These are phyloP conservation scores for Atkinsonella hypoxylon DNA, from an alignment of 2,329 filamentous ascomycete genomes.

Conservation along the genomic window DNA sequence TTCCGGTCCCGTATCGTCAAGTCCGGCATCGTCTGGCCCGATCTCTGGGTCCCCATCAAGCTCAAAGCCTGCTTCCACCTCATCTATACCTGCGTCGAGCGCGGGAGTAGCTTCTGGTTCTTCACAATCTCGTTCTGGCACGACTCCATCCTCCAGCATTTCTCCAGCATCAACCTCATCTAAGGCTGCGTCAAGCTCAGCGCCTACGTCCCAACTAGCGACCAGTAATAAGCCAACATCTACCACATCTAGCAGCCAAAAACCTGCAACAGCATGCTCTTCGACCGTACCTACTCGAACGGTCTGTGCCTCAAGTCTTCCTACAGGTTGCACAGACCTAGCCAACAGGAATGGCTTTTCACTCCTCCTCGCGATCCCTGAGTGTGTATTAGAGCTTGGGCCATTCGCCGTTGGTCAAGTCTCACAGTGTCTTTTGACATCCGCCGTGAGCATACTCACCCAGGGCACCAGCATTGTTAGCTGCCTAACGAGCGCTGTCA, in stretches of 20 bases:
- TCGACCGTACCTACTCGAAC: not conserved
- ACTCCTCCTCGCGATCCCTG: not conserved
- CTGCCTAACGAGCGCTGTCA: not conserved
- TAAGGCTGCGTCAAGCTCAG: not conserved
- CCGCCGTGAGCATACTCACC: not conserved
- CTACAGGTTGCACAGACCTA: not conserved
- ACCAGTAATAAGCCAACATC: not conserved
- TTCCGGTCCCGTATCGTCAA: not conserved
- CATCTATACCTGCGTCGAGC: too few relatives aligned
- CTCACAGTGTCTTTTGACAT: not conserved
- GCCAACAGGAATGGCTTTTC: not conserved
- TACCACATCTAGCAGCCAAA: not conserved
- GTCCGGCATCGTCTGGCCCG: not conserved
- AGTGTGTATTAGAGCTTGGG: slow-evolving; percentile 1
- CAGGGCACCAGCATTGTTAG: not conserved
- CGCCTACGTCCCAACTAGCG: not conserved
- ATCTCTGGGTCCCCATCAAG: too few relatives aligned
- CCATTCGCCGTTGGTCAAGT: not conserved
- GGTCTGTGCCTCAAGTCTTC: slow-evolving; percentile 4
- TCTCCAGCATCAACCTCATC: too few relatives aligned
- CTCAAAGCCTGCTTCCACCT: too few relatives aligned
- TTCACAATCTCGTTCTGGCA: too few relatives aligned
- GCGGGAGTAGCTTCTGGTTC: too few relatives aligned
- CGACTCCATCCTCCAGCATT: too few relatives aligned
- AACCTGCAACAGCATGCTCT: not conserved